Evolutionary conservation across 179 eudicot species (phyloP).

Genomic region (Spinacia oleracea): DNA sequence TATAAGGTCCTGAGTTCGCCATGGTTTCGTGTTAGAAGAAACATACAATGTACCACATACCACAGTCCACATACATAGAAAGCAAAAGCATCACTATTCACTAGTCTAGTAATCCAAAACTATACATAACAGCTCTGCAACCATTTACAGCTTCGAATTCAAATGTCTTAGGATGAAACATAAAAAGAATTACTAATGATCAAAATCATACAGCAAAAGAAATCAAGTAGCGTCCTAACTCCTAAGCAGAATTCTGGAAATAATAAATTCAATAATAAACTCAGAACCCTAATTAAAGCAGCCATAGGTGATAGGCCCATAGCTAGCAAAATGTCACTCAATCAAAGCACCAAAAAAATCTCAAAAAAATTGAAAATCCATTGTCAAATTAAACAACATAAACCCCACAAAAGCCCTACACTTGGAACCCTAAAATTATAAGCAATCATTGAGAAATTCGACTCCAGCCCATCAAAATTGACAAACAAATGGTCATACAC

Average conservation of each 20-base stretch:
- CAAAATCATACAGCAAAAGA: neutral
- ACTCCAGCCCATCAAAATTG: conserved; percentile 26
- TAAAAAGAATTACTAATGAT: neutral
- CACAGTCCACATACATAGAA: neutral
- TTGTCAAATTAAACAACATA: neutral
- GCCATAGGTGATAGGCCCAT: too few relatives aligned
- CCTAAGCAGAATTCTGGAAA: too few relatives aligned
- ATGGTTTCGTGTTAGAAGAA: neutral
- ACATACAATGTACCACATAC: neutral
- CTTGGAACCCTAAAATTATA: conserved; percentile 4
- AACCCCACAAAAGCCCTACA: neutral
- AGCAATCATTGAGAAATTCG: conserved; percentile 9
- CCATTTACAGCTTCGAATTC: neutral
- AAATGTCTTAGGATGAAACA: neutral
- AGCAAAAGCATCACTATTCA: too few relatives aligned
- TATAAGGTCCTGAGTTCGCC: neutral
- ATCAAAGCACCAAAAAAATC: neutral
- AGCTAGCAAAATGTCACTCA: neutral
- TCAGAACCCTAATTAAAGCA: neutral
- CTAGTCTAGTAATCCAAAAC: neutral
- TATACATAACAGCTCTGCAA: neutral
- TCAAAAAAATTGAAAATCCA: neutral
- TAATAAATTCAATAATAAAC: neutral
- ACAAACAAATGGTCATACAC: neutral
- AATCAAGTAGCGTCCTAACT: too few relatives aligned